Evolutionary conservation across 2,329 filamentous ascomycete genomes (phyloP).

Genomic region (Colletotrichum australisinense): DNA sequence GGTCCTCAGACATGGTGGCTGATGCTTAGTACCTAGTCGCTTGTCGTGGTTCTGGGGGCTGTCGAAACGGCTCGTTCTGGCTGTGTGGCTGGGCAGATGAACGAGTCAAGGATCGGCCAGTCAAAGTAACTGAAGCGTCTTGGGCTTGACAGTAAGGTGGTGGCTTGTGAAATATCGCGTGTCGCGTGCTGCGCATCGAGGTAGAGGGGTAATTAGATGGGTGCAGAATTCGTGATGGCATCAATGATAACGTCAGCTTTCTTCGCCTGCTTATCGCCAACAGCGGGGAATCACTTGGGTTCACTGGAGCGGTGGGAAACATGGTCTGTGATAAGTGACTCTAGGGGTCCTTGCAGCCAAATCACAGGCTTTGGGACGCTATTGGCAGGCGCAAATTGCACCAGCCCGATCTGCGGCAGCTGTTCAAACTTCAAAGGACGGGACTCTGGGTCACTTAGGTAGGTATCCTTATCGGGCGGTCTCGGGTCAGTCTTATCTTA

Average conservation of each 20-base stretch:
- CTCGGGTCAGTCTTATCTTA: not conserved
- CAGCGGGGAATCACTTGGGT: not conserved
- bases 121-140: too few species aligned
- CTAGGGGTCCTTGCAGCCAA: not conserved
- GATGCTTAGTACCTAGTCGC: not conserved
- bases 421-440: too few species aligned
- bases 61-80: not conserved
- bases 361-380: not conserved
- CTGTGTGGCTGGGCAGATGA: not conserved
- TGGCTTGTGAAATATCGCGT: not conserved
- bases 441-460: too few species aligned
- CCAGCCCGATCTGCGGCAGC: not conserved
- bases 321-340: not conserved
- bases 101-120: not conserved
- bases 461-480: not conserved
- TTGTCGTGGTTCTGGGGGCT: not conserved
- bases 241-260: not conserved
- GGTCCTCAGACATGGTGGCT: constrained; percentile 38
- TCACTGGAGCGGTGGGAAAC: too few species aligned
- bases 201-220: not conserved
- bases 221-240: not conserved
- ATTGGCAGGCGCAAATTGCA: not conserved
- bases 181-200: not conserved
- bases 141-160: not conserved
- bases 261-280: not conserved